A percentile compares a stretch with the other conserved stretches of the same genome.
These are phyloP conservation scores for Pelargonium myrrhifolium DNA, from an alignment of 441 rosid genomes.

Conservation along the genomic window DNA sequence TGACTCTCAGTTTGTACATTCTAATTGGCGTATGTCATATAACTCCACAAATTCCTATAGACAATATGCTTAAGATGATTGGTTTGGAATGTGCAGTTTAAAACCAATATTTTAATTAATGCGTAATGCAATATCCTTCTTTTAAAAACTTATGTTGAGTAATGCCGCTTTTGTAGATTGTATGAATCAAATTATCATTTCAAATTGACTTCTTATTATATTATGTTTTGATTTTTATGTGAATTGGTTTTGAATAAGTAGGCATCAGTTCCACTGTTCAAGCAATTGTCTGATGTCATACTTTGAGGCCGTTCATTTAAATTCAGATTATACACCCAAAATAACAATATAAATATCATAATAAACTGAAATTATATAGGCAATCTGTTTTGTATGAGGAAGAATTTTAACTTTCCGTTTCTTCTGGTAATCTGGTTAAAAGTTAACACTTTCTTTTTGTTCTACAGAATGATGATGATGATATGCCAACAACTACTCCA, in stretches of 20 bases:
- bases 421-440: background rate
- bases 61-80: background rate
- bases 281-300: background rate
- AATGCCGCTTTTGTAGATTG: too few relatives aligned
- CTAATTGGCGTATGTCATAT: background rate
- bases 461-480: slow-evolving; percentile 49
- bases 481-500: slow-evolving; percentile 40
- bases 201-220: too few relatives aligned
- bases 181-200: background rate
- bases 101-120: too few relatives aligned
- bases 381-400: background rate
- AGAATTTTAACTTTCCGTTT: background rate
- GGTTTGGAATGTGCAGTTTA: too few relatives aligned
- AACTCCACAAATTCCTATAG: background rate
- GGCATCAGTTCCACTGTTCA: background rate
- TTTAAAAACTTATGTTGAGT: too few relatives aligned
- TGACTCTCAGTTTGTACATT: background rate
- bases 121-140: too few relatives aligned
- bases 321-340: background rate
- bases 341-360: background rate
- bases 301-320: background rate
- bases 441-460: slow-evolving; percentile 4
- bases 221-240: background rate
- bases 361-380: background rate
- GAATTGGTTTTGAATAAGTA: background rate